Evolutionary conservation across 257 asterid genomes (phyloP).

Genomic region (Przewalskia tangutica): DNA sequence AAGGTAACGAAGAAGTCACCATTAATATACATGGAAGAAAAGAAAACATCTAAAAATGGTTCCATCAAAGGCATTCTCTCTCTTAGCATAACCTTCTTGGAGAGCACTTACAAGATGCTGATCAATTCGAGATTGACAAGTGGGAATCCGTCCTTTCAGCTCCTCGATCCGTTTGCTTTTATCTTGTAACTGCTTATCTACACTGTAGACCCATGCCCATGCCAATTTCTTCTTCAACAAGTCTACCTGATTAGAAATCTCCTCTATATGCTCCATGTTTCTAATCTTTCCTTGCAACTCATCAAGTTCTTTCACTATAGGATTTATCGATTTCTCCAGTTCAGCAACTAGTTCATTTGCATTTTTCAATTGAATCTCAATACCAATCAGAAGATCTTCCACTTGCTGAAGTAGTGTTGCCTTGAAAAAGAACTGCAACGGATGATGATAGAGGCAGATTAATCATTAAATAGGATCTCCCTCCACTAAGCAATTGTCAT

Average conservation of each 20-base stretch:
- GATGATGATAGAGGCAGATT: conserved; percentile 11
- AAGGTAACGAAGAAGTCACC: conserved; percentile 1
- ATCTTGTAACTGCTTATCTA: conserved; percentile 46
- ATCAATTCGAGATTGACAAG: conserved; percentile 61
- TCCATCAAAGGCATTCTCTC: not conserved
- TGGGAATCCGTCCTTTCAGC: conserved; percentile 53
- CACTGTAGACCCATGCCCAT: conserved; percentile 86
- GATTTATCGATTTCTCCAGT: conserved; percentile 66
- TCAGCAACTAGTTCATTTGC: conserved; percentile 58
- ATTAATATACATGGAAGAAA: not conserved
- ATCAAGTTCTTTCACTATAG: conserved; percentile 61
- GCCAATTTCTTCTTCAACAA: conserved; percentile 70
- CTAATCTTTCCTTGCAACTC: conserved; percentile 76
- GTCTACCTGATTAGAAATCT: conserved; percentile 55
- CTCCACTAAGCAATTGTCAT: conserved; percentile 3
- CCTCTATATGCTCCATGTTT: conserved; percentile 79
- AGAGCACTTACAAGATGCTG: conserved; percentile 39
- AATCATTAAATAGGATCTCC: not conserved
- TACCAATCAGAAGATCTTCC: conserved; percentile 63
- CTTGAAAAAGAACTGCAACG: conserved; percentile 80
- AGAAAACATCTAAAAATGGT: not conserved
- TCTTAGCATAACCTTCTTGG: not conserved
- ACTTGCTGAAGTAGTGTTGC: conserved; percentile 94
- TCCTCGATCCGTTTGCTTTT: conserved; percentile 44
- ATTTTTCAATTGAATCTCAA: conserved; percentile 41